Evolutionary conservation across 2,329 filamentous ascomycete species (phyloP), one percentile per base, ranked within the genome.

Genomic region (Escovopsis weberi): DNA sequence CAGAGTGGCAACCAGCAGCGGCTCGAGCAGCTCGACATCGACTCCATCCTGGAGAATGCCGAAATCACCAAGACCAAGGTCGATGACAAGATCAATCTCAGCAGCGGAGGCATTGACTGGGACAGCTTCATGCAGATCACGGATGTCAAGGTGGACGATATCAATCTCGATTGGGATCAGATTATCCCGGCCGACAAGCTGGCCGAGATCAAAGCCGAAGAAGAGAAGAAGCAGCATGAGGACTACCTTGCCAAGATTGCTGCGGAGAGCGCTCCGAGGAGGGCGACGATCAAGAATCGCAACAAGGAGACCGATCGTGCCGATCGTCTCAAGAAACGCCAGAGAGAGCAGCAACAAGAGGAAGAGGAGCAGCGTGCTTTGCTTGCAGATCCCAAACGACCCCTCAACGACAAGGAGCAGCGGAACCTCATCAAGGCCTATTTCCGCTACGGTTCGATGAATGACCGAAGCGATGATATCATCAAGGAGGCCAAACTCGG

Each of bases 91-190:
- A 86, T 96, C 58, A 78, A 78, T 45, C 84, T 94, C 37, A 94
- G 88, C 45, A 91, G 89, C 55, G 93, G 91, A 55, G 91, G 74
- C 43, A 78, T 78, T 39, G 74, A 78, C 51, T 78, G 91, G 65
- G 89, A 95, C 58, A 94, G 94, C 48, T 98, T 96, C 61, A 80
- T 98, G 66, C 87, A 96, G 57, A 94, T 94, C 55, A 95, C 91
- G 1, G 91, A 98, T 60, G 89, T 96, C 61, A 96, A 96, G 64
- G 84, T 96, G 23, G 85, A 96, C 45, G 74, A 78, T 40, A 67
- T 77, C 39, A 66, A 68, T 50, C 78, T 96, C 26, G 87, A 93
- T 51, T 98, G 91, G 91, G 91, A 98, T 54, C 84, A 96, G 51
- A 98, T 98, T 53, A 96, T 98, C 52, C 93, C 91, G 1, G 87